These are phyloP conservation scores for Oryza nivara DNA, from an alignment of 176 grass and related monocot genomes.

Conservation along the genomic window DNA sequence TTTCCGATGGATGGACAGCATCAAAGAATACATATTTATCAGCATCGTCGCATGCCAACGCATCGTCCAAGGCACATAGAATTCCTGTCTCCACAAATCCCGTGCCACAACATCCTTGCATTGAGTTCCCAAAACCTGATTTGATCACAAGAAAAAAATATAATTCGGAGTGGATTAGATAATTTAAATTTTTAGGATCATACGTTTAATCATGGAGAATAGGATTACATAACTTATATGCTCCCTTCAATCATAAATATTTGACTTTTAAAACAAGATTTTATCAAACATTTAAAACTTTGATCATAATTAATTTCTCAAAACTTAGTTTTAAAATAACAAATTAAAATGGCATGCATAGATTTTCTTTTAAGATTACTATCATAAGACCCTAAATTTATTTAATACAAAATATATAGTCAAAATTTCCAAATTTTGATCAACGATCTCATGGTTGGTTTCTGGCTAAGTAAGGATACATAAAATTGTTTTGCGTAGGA, in stretches of 20 bases:
- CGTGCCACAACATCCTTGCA: constrained; percentile 42
- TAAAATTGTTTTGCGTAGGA: too few relatives aligned
- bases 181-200: neutral
- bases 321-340: neutral
- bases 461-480: too few relatives aligned
- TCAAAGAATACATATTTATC: constrained; percentile 42
- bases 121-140: constrained; percentile 32
- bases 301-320: neutral
- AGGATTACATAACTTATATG: too few relatives aligned
- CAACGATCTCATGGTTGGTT: too few relatives aligned
- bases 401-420: too few relatives aligned
- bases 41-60: constrained; percentile 20
- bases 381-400: too few relatives aligned
- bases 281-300: neutral
- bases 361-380: neutral
- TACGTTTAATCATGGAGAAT: too few relatives aligned
- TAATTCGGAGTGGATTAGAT: neutral
- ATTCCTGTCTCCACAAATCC: constrained; percentile 36
- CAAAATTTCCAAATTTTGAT: too few relatives aligned
- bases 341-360: neutral
- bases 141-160: neutral
- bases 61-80: constrained; percentile 29
- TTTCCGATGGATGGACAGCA: constrained; percentile 48
- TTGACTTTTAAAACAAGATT: too few relatives aligned
- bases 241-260: too few relatives aligned